Evolutionary conservation across 495 filamentous ascomycete species (phyloP).

Genomic region (Geoglossum glabrum): DNA sequence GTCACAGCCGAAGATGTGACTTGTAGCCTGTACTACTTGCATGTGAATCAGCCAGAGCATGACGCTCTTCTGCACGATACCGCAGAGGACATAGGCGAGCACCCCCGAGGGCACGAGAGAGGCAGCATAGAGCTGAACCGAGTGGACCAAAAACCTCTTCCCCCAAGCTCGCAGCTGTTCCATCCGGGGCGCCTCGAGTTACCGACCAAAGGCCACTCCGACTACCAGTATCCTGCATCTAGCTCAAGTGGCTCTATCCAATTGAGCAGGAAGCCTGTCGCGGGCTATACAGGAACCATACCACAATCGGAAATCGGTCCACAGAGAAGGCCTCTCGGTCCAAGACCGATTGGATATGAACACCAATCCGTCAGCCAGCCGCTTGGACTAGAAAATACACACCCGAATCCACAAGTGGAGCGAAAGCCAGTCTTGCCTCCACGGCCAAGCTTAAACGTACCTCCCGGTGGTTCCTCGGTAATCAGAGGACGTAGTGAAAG

Average conservation of each 20-base stretch:
- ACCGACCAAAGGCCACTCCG: slow-evolving; percentile 2
- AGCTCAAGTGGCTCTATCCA: neutral
- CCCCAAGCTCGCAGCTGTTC: neutral
- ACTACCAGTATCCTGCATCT: neutral
- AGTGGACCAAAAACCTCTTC: neutral
- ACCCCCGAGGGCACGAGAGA: slow-evolving; percentile 26
- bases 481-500: neutral
- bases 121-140: slow-evolving; percentile 18
- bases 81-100: slow-evolving; percentile 17
- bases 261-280: neutral
- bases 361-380: neutral
- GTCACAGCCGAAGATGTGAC: slow-evolving; percentile 75
- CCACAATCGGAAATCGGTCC: neutral
- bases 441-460: neutral
- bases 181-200: neutral
- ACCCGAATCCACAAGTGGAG: neutral
- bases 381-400: neutral
- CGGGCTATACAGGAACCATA: neutral
- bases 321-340: neutral
- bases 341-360: neutral
- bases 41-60: slow-evolving; percentile 48
- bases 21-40: slow-evolving; percentile 77
- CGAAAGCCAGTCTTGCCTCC: neutral
- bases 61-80: slow-evolving; percentile 22
- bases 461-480: neutral